Percentiles rank a stretch among this genome's conserved stretches.
Evolutionary conservation across 225 moss, liverwort and hornwort species (phyloP).

Genomic region (Straminergon stramineum): DNA sequence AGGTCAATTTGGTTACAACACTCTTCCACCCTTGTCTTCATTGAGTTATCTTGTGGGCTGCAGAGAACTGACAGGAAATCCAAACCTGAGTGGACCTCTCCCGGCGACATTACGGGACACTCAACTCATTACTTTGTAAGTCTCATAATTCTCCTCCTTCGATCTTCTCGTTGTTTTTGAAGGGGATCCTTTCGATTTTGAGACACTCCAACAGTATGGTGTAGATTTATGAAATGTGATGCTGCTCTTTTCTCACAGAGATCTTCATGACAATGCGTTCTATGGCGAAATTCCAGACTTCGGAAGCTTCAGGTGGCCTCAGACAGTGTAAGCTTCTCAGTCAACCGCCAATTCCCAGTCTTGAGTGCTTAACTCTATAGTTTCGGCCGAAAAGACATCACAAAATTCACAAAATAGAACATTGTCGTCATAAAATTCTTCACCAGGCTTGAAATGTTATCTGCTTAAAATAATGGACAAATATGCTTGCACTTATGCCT

Average conservation of each 20-base stretch:
- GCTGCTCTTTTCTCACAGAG: not conserved
- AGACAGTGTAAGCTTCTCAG: not conserved
- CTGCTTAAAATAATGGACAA: not conserved
- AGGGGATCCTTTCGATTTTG: not conserved
- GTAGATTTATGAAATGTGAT: not conserved
- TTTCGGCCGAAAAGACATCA: not conserved
- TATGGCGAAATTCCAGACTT: not conserved
- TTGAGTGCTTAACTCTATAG: too few species aligned
- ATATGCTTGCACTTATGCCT: not conserved
- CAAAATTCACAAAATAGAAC: not conserved
- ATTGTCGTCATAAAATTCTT: not conserved
- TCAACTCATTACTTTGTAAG: not conserved
- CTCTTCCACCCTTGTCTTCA: not conserved
- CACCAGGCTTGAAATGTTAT: not conserved
- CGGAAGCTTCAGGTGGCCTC: not conserved
- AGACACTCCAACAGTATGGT: not conserved
- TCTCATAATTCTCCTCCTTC: not conserved
- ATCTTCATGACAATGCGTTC: slow-evolving; percentile 6
- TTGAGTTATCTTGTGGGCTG: not conserved
- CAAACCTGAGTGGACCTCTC: not conserved
- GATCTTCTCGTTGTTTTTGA: not conserved
- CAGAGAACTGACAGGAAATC: slow-evolving; percentile 1
- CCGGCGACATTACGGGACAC: accelerated
- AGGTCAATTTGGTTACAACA: not conserved
- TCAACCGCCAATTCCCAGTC: not conserved